Evolutionary conservation across 306 rosid genomes (phyloP), one percentile per base, ranked within the genome.

Genomic region (Heteromeles arbutifolia): DNA sequence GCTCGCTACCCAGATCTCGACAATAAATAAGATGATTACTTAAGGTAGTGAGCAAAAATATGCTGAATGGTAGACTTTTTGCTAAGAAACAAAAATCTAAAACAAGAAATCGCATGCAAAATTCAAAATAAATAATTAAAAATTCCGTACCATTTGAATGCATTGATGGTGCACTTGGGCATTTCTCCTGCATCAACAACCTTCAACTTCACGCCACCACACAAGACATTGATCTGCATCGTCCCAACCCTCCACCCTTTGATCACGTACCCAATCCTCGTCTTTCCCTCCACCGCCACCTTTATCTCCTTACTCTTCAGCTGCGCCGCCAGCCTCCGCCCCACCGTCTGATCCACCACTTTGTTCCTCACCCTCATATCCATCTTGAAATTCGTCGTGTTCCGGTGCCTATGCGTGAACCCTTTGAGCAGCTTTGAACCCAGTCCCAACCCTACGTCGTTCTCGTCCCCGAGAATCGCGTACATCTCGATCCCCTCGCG

Each of bases 181-280:
- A 76, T 65, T 11, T 67, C 83, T 7, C 95, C 95, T 14, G 32
- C 70, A 13, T 86, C 65, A 21, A 94, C 84, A 15, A 48, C 64
- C 79, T 81, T 88, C 83, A 92, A 65, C 13, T 86, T 82, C 57
- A 80, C 84, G 12, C 84, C 85, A 0, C 96, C 91, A 67, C 98
- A 94, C 0, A 41, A n/a, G 1, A 86, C 77, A 58, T 76, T 69
- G 74, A 90, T 39, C 19, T 45, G 58, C 65, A 88, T 12, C 21
- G 81, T 68, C 43, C 84, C 87, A 1, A 88, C 69, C 29, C 82
- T 86, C 78, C 82, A 77, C 1, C 92, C 86, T 2, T 78, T 14
- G 25, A 85, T 77, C 4, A 52, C 28, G 15, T 85, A 57, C 29
- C 90, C 88, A 3, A 85, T 44, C 17, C 31, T 77, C 13, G 88